A percentile compares a stretch with the other conserved stretches of the same genome.
Conservation (phyloP, 495 filamentous ascomycete species). For the Tuber microsphaerosporum region DNA sequence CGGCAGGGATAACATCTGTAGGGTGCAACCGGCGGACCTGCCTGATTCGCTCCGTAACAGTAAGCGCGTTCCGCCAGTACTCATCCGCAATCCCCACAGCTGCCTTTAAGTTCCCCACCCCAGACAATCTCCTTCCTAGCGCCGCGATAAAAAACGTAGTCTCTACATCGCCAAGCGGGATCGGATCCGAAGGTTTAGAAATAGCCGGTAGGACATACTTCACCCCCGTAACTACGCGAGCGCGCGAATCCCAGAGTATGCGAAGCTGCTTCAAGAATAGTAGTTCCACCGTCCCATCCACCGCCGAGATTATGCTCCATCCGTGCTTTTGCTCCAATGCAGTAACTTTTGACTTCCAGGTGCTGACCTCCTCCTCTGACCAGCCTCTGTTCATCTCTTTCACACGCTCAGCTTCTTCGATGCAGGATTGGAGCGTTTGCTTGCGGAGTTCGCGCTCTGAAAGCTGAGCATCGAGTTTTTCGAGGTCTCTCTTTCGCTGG, state of each 20-base stretch:
- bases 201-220: constrained; percentile 51
- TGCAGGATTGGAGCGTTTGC: constrained; percentile 55
- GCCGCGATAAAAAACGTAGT: constrained; percentile 62
- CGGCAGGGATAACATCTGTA: neutral
- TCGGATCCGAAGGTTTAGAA: constrained; percentile 47
- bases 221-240: constrained; percentile 46
- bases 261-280: constrained; percentile 65
- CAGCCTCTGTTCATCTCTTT: constrained; percentile 84
- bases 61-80: constrained; percentile 55
- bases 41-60: constrained; percentile 51
- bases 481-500: constrained; percentile 58
- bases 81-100: constrained; percentile 52
- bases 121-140: constrained; percentile 46
- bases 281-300: constrained; percentile 61
- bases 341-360: constrained; percentile 45
- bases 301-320: constrained; percentile 67
- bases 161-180: constrained; percentile 45
- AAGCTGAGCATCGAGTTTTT: constrained; percentile 57
- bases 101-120: constrained; percentile 44
- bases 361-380: constrained; percentile 65
- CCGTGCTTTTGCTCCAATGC: constrained; percentile 62
- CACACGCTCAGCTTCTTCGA: constrained; percentile 73
- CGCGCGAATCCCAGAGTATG: constrained; percentile 37
- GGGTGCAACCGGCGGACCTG: constrained; percentile 32
- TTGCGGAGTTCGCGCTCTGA: constrained; percentile 57